These are phyloP conservation scores for Athelia psychrophila DNA, from an alignment of 1,284 basidiomycete genomes.

Conservation along the genomic window DNA sequence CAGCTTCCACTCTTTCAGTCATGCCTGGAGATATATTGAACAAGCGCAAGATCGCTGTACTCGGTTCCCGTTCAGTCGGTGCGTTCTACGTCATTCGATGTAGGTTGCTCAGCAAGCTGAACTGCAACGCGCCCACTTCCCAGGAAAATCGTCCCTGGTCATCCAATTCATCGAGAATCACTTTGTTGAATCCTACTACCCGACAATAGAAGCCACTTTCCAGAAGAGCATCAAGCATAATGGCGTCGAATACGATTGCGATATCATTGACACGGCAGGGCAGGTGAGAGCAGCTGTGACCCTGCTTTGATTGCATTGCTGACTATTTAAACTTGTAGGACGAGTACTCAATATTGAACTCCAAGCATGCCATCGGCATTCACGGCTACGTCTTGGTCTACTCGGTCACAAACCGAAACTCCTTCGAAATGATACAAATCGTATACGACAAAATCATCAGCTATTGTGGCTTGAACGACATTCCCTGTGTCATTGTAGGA, in stretches of 20 bases:
- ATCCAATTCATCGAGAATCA: constrained; percentile 70
- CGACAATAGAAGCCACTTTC: constrained; percentile 92
- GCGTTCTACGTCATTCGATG: constrained; percentile 24
- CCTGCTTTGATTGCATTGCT: constrained; percentile 18
- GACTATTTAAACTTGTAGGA: constrained; percentile 35
- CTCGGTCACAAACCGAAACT: constrained; percentile 88
- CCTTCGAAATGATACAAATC: constrained; percentile 95
- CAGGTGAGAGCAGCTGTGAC: constrained; percentile 55
- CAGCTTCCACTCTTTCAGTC: constrained; percentile 13
- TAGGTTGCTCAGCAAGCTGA: constrained; percentile 7
- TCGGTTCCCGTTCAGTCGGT: constrained; percentile 82
- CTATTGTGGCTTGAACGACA: constrained; percentile 86
- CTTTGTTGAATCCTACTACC: constrained; percentile 85
- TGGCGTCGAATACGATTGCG: constrained; percentile 87
- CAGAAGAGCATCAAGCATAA: constrained; percentile 84
- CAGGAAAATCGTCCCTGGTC: constrained; percentile 80
- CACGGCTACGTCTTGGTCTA: constrained; percentile 92
- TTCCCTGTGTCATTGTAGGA: constrained; percentile 96
- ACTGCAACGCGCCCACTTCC: constrained; percentile 5
- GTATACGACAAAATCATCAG: constrained; percentile 98
- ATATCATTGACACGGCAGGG: constrained; percentile 99
- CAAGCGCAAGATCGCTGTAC: constrained; percentile 83
- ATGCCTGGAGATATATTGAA: constrained; percentile 63
- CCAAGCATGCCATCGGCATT: constrained; percentile 81
- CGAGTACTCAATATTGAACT: constrained; percentile 74